Conservation (phyloP, 495 filamentous ascomycete genomes). For the Thozetella sp. region DNA sequence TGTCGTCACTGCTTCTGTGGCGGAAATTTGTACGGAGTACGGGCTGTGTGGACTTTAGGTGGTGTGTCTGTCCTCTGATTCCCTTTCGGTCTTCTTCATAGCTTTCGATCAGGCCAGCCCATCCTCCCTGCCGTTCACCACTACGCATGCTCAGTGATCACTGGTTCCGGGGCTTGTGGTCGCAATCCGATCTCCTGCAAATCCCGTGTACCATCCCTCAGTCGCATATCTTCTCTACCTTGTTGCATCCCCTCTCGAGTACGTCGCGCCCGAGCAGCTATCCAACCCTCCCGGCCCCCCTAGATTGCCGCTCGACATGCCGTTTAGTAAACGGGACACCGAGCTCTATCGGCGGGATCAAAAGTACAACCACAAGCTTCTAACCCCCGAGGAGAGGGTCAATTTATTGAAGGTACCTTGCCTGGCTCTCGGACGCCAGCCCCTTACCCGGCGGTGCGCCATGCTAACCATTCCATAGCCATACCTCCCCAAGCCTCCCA, state of each 20-base stretch:
- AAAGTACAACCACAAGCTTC: slow-evolving; percentile 54
- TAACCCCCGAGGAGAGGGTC: slow-evolving; percentile 70
- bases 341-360: slow-evolving; percentile 66
- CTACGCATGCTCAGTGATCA: too few relatives aligned
- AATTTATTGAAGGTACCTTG: slow-evolving; percentile 58
- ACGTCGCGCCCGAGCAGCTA: neutral
- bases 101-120: too few relatives aligned
- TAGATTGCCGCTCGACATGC: slow-evolving; percentile 41
- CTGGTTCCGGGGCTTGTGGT: too few relatives aligned
- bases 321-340: slow-evolving; percentile 52
- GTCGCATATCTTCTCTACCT: neutral
- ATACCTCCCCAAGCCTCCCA: slow-evolving; percentile 69
- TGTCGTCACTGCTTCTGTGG: too few relatives aligned
- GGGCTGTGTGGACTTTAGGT: too few relatives aligned
- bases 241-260: neutral
- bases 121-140: too few relatives aligned
- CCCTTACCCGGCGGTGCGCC: slow-evolving; percentile 7
- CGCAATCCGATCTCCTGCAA: too few relatives aligned
- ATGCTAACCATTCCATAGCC: slow-evolving; percentile 43
- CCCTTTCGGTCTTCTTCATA: too few relatives aligned
- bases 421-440: neutral
- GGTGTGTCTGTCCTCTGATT: too few relatives aligned
- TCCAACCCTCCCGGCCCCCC: neutral
- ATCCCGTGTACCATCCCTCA: too few relatives aligned
- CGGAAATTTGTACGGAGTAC: too few relatives aligned